These are phyloP conservation scores for Avena eriantha DNA, from an alignment of 176 grass and related monocot genomes.

Conservation along the genomic window DNA sequence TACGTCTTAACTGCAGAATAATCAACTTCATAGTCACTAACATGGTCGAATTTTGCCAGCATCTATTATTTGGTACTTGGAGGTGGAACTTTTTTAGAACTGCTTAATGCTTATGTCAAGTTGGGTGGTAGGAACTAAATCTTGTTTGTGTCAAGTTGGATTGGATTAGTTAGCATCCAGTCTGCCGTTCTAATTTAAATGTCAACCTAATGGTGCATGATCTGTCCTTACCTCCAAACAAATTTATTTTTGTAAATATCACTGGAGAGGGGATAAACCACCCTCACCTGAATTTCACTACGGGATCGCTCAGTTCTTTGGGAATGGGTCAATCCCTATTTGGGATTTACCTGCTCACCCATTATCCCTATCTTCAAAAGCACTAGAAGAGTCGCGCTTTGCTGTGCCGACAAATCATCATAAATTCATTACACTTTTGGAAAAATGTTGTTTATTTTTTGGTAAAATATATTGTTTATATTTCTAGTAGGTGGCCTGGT, in stretches of 20 bases:
- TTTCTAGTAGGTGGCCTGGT: background rate
- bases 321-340: background rate
- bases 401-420: no score
- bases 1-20: background rate
- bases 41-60: background rate
- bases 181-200: background rate
- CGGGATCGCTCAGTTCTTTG: background rate
- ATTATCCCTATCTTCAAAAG: no score
- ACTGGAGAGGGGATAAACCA: background rate
- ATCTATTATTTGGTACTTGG: background rate
- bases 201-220: background rate
- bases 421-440: background rate
- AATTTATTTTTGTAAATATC: background rate
- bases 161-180: background rate
- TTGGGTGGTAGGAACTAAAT: background rate
- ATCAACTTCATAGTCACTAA: background rate
- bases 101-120: background rate
- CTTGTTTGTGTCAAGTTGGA: background rate
- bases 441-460: background rate
- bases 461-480: background rate
- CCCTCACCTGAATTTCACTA: background rate
- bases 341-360: no score
- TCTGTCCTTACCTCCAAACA: background rate
- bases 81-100: background rate
- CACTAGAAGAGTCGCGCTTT: no score